A percentile compares a stretch with the other conserved stretches of the same genome.
Conservation (phyloP, 2,329 filamentous ascomycete genomes). For the Penicillium sp. region DNA sequence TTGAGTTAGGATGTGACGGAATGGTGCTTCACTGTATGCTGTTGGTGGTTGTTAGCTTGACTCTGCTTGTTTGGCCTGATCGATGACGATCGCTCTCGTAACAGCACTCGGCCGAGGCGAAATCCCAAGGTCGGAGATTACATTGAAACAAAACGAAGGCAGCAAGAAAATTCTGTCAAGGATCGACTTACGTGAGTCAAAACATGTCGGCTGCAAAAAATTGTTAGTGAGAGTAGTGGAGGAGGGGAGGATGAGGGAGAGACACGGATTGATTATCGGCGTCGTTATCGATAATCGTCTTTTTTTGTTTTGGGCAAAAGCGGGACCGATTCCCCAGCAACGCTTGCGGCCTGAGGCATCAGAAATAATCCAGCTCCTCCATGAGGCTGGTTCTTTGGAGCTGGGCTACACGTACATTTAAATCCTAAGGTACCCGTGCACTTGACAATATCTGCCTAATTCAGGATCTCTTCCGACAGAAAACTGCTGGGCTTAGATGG, state of each 20-base stretch:
- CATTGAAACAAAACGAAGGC: neutral
- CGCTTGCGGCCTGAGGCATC: slow-evolving; percentile 12
- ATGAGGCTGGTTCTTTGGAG: neutral
- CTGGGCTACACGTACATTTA: neutral
- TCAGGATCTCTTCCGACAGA: too few relatives aligned
- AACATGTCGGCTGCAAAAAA: neutral
- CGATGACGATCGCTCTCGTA: neutral
- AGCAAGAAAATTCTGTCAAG: too few relatives aligned
- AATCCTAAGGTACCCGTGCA: too few relatives aligned
- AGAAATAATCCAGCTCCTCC: too few relatives aligned
- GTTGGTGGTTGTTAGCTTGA: neutral
- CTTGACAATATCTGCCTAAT: too few relatives aligned
- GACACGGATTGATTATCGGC: slow-evolving; percentile 7
- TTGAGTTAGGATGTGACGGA: neutral
- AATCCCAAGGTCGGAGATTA: neutral
- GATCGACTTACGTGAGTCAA: neutral
- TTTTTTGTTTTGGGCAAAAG: slow-evolving; percentile 24
- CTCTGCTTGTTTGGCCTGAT: neutral
- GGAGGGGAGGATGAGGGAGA: slow-evolving; percentile 8
- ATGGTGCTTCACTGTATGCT: neutral
- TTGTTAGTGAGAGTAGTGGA: slow-evolving; percentile 8
- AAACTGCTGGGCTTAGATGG: too few relatives aligned
- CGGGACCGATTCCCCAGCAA: slow-evolving; percentile 29
- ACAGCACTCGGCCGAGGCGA: neutral
- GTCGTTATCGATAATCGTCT: slow-evolving; percentile 27